These are phyloP conservation scores for Aureobasidium sp. DNA, from an alignment of 2,329 filamentous ascomycete species.

Conservation along the genomic window DNA sequence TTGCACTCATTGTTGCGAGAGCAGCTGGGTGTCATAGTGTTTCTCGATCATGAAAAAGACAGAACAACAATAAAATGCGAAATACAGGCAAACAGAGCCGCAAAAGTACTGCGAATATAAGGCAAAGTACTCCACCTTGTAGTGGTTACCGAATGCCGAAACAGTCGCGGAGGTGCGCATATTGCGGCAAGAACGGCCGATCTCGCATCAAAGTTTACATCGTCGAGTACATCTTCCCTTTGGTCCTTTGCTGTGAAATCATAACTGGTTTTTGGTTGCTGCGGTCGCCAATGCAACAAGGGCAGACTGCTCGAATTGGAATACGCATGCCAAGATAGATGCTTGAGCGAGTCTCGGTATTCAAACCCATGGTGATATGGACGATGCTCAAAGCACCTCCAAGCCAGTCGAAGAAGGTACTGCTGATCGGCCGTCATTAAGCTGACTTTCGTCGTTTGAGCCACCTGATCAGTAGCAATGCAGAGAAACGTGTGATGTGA, in stretches of 20 bases:
- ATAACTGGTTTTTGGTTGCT: not conserved
- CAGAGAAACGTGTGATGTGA: not conserved
- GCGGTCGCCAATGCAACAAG: not conserved
- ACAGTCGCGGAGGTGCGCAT: not conserved
- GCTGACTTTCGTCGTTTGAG: too few species aligned
- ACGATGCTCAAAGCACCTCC: not conserved
- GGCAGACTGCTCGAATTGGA: not conserved
- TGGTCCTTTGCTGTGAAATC: not conserved
- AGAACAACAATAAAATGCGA: not conserved
- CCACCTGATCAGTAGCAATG: too few species aligned
- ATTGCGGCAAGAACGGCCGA: not conserved
- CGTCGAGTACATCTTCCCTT: not conserved
- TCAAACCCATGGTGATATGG: not conserved
- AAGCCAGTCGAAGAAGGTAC: not conserved
- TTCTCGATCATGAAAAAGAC: not conserved
- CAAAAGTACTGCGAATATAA: not conserved
- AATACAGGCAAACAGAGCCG: not conserved
- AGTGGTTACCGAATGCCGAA: slow-evolving; percentile 4
- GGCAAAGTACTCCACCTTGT: not conserved
- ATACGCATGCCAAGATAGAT: not conserved
- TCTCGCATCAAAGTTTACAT: not conserved
- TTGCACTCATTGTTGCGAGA: slow-evolving; percentile 1
- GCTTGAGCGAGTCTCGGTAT: not conserved
- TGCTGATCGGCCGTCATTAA: not conserved
- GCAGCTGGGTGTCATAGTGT: not conserved